Conservation (phyloP, 176 grass and related monocot genomes). For the Oryza punctata region DNA sequence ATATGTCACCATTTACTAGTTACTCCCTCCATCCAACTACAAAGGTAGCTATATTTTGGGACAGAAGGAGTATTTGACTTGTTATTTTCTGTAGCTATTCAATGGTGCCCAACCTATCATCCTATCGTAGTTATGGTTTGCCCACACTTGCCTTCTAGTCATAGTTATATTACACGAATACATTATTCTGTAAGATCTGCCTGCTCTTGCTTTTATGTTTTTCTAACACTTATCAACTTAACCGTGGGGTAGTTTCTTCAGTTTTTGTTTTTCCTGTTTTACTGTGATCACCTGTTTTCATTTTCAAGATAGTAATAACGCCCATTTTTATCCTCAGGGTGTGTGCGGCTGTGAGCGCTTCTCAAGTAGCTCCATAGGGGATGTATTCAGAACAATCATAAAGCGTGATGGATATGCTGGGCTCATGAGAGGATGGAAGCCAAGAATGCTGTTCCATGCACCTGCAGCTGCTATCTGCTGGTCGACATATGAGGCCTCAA, state of each 20-base stretch:
- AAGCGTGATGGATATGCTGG: constrained; percentile 74
- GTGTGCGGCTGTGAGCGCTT: constrained; percentile 88
- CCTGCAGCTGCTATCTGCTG: constrained; percentile 91
- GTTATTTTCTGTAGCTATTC: not conserved
- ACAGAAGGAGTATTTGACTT: not conserved
- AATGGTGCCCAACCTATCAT: not conserved
- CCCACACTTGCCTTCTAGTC: not conserved
- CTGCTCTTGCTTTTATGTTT: not conserved
- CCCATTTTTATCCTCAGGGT: constrained; percentile 57
- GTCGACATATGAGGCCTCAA: constrained; percentile 89
- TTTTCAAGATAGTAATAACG: constrained; percentile 30
- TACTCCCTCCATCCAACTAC: not conserved
- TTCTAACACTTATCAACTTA: not conserved
- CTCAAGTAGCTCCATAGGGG: constrained; percentile 73
- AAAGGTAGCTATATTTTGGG: too few species aligned
- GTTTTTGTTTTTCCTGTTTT: not conserved
- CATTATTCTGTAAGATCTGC: constrained; percentile 1
- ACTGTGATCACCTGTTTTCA: constrained; percentile 8
- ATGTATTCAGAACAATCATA: constrained; percentile 64
- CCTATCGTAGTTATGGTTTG: not conserved
- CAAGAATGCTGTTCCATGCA: constrained; percentile 90
- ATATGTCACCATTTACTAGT: not conserved
- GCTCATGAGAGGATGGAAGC: constrained; percentile 85
- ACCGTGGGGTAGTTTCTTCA: not conserved
- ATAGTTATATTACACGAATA: not conserved